Conservation (phyloP, 2,329 filamentous ascomycete genomes). For the Volutella citrinella region DNA sequence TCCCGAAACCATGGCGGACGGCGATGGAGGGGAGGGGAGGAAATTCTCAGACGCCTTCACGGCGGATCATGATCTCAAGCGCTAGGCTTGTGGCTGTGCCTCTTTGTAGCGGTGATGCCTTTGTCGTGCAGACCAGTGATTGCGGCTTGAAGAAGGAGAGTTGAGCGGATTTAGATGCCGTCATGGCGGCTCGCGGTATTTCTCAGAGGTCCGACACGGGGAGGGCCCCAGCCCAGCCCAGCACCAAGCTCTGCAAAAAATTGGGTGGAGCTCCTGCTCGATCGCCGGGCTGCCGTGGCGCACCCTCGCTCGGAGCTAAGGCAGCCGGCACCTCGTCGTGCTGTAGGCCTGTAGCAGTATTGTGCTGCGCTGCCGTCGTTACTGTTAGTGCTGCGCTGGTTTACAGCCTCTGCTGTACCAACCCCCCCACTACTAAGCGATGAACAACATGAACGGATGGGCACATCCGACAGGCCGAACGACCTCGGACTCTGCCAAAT, state of each 20-base stretch:
- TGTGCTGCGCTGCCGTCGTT: too few species aligned
- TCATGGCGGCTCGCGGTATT: conserved; percentile 33
- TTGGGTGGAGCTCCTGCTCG: conserved; percentile 24
- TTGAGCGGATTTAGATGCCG: conserved; percentile 27
- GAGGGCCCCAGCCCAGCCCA: too few species aligned
- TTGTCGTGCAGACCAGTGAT: too few species aligned
- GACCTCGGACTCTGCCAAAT: conserved; percentile 12
- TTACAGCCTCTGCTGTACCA: too few species aligned
- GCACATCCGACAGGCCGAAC: conserved; percentile 19
- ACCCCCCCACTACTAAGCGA: too few species aligned
- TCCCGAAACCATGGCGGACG: conserved; percentile 47
- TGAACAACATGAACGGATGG: too few species aligned
- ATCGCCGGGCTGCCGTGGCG: conserved; percentile 10
- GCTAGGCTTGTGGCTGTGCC: too few species aligned
- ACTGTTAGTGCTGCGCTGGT: too few species aligned
- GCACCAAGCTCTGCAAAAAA: conserved; percentile 14
- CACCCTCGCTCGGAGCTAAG: conserved; percentile 21
- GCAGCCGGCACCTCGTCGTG: conserved; percentile 7
- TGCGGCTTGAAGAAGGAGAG: conserved; percentile 12
- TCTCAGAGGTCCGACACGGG: too few species aligned
- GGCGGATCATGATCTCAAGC: conserved; percentile 29
- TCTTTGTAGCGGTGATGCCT: too few species aligned
- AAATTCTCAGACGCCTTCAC: conserved; percentile 20
- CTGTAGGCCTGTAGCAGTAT: too few species aligned
- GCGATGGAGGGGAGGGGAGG: conserved; percentile 11